Evolutionary conservation across 2,329 filamentous ascomycete genomes (phyloP).

Genomic region (Clonostachys solani): DNA sequence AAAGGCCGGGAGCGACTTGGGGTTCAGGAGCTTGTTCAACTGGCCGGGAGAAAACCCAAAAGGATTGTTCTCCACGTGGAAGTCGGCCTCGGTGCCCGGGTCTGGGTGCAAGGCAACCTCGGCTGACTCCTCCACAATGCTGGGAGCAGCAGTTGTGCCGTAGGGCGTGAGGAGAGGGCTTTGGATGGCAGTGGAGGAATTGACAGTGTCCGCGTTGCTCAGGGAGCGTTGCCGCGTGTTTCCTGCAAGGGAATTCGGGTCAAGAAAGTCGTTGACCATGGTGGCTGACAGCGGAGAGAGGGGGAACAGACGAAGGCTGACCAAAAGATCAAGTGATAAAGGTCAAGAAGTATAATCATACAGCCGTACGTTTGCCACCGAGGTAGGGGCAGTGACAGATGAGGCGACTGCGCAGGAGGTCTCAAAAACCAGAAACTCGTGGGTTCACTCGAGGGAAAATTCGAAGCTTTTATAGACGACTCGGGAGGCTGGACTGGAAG

Average conservation of each 20-base stretch:
- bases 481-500: too few relatives aligned
- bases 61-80: constrained; percentile 69
- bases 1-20: constrained; percentile 77
- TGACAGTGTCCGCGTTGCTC: background rate
- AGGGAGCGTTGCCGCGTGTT: background rate
- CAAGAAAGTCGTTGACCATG: background rate
- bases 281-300: background rate
- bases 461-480: too few relatives aligned
- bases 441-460: too few relatives aligned
- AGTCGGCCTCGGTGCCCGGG: constrained; percentile 67
- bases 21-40: constrained; percentile 77
- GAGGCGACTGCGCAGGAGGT: too few relatives aligned
- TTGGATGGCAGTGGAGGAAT: background rate
- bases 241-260: background rate
- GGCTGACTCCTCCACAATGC: background rate
- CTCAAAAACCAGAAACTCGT: too few relatives aligned
- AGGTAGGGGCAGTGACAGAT: too few relatives aligned
- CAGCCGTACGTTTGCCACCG: too few relatives aligned
- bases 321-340: too few relatives aligned
- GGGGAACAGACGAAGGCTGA: too few relatives aligned
- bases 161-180: background rate
- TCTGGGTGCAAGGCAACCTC: constrained; percentile 62
- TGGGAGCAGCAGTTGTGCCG: background rate
- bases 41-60: constrained; percentile 84
- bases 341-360: too few relatives aligned